phyloP scores from a whole-genome alignment of 164 flowering plant genomes.

The Taxillus chinensis region DNA sequence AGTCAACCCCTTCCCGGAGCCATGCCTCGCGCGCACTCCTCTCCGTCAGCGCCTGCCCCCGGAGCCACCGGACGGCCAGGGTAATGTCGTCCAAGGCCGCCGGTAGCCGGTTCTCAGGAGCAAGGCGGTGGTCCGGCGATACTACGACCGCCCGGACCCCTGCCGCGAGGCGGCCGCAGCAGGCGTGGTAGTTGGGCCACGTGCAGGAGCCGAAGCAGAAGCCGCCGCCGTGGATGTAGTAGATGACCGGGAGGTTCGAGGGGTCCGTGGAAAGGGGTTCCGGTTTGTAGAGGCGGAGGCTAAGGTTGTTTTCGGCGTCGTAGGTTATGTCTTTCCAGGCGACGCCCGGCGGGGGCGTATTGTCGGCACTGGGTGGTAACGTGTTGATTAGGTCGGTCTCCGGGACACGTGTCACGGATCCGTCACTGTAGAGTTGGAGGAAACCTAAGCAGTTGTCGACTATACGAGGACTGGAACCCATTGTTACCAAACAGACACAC shows the following conservation, averaged over 20 bases:
- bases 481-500: neutral
- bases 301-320: slow-evolving; percentile 27
- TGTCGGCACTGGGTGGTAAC: slow-evolving; percentile 10
- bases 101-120: slow-evolving; percentile 65
- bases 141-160: slow-evolving; percentile 35
- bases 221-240: slow-evolving; percentile 62
- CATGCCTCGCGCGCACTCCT: slow-evolving; percentile 13
- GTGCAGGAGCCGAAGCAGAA: slow-evolving; percentile 48
- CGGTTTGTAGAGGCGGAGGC: slow-evolving; percentile 54
- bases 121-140: slow-evolving; percentile 54
- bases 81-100: slow-evolving; percentile 46
- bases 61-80: slow-evolving; percentile 38
- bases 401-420: slow-evolving; percentile 26
- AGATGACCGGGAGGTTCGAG: slow-evolving; percentile 28
- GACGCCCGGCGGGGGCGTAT: slow-evolving; percentile 11
- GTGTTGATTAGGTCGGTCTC: slow-evolving; percentile 7
- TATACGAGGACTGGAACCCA: slow-evolving; percentile 38
- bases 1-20: slow-evolving; percentile 29
- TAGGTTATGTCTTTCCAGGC: slow-evolving; percentile 37
- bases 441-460: slow-evolving; percentile 47
- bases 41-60: slow-evolving; percentile 21
- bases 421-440: slow-evolving; percentile 46
- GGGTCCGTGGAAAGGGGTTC: neutral
- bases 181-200: slow-evolving; percentile 48
- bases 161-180: slow-evolving; percentile 37